These are phyloP conservation scores for Carex sylvatica DNA, from an alignment of 202 grass and related monocot species.

Conservation along the genomic window DNA sequence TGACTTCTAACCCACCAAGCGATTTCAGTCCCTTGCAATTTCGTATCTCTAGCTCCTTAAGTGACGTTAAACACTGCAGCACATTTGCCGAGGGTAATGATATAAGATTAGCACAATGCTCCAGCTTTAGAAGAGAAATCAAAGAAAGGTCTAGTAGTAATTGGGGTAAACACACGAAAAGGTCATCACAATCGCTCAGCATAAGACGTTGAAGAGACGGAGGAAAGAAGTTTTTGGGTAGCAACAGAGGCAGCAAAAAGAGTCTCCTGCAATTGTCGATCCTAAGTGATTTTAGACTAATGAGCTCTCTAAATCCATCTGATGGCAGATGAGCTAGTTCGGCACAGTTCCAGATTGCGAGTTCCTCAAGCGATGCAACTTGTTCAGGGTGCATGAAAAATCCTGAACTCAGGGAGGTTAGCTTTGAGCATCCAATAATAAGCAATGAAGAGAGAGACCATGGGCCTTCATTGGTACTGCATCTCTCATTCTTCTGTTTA, in stretches of 20 bases:
- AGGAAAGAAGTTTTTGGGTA: constrained; percentile 21
- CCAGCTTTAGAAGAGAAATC: constrained; percentile 7
- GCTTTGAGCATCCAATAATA: constrained; percentile 4
- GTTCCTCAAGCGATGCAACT: constrained; percentile 19
- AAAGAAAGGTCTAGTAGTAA: constrained; percentile 8
- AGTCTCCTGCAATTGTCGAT: not conserved
- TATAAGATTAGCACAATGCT: constrained; percentile 14
- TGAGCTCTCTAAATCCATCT: constrained; percentile 13
- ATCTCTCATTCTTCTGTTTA: not conserved
- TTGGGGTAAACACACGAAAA: not conserved
- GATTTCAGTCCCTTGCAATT: constrained; percentile 6
- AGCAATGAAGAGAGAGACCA: constrained; percentile 9
- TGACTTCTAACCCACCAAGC: constrained; percentile 19
- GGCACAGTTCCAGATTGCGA: constrained; percentile 11
- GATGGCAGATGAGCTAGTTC: constrained; percentile 15
- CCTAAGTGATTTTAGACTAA: not conserved
- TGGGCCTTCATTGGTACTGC: not conserved
- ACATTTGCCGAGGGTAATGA: constrained; percentile 8
- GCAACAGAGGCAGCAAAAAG: not conserved
- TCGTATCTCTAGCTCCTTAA: not conserved
- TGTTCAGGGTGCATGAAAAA: constrained; percentile 5
- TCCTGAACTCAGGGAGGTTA: constrained; percentile 16
- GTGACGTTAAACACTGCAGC: not conserved
- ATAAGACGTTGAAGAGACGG: constrained; percentile 1
- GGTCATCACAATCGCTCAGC: constrained; percentile 12